A percentile compares a stretch with the other conserved stretches of the same genome.
Conservation (phyloP, 2,329 filamentous ascomycete species). For the Ophiostoma montium region DNA sequence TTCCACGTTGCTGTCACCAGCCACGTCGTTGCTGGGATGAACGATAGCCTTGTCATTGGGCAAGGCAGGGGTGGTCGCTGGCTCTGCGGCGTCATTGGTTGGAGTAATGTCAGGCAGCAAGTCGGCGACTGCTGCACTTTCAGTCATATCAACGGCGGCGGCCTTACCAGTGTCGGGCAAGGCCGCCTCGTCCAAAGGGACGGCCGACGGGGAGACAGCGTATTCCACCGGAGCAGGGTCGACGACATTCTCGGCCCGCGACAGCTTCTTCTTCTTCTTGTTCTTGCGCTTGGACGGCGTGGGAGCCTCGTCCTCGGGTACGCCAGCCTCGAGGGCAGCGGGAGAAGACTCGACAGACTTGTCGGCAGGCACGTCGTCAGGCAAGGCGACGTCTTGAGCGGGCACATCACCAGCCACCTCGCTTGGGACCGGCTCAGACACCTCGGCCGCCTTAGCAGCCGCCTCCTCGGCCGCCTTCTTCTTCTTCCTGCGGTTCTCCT, state of each 20-base stretch:
- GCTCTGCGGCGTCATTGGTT: conserved; percentile 1
- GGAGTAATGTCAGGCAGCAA: conserved; percentile 1
- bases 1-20: no score
- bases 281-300: neutral
- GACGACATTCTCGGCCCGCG: neutral
- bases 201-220: neutral
- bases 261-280: neutral
- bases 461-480: neutral
- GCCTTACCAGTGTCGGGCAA: neutral
- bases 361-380: no score
- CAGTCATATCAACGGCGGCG: neutral
- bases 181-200: neutral
- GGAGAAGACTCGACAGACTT: neutral
- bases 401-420: no score
- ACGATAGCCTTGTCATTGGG: neutral
- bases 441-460: no score
- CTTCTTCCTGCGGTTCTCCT: neutral
- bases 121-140: neutral
- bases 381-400: no score
- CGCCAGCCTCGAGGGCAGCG: neutral
- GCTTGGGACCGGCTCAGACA: no score
- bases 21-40: no score
- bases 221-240: neutral
- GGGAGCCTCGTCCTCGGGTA: neutral
- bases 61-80: neutral